Evolutionary conservation across 2,329 filamentous ascomycete species (phyloP).

Genomic region (Pseudocercospora pini-densiflorae): DNA sequence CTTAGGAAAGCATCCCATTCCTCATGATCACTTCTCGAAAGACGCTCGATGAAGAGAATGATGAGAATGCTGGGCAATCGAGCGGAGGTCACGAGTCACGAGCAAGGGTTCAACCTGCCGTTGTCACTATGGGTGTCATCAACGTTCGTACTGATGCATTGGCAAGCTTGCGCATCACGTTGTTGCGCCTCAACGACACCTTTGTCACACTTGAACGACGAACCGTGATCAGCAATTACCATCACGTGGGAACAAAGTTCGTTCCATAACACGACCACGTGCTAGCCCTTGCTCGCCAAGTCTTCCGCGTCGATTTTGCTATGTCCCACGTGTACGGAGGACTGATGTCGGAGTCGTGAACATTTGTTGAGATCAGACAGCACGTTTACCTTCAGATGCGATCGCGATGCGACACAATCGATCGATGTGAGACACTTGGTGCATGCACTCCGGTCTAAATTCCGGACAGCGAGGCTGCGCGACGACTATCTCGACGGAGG

Average conservation of each 20-base stretch:
- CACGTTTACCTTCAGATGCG: not conserved
- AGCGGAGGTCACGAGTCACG: too few relatives aligned
- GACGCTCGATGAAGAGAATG: too few relatives aligned
- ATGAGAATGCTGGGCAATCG: too few relatives aligned
- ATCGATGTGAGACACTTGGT: too few relatives aligned
- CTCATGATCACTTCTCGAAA: too few relatives aligned
- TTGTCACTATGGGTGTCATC: not conserved
- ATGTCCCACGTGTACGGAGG: too few relatives aligned
- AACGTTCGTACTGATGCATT: not conserved
- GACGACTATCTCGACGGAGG: not conserved
- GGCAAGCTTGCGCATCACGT: not conserved
- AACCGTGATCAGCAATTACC: not conserved
- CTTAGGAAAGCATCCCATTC: too few relatives aligned
- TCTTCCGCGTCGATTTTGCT: not conserved
- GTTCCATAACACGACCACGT: not conserved
- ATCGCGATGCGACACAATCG: too few relatives aligned
- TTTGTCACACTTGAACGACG: not conserved
- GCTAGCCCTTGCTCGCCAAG: not conserved
- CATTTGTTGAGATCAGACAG: not conserved
- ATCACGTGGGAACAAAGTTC: not conserved
- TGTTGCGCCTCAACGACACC: too few relatives aligned
- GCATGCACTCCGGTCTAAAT: not conserved
- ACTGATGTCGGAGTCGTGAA: not conserved
- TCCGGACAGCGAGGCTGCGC: not conserved
- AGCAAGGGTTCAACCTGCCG: too few relatives aligned